These are phyloP conservation scores for Trichoderma erinaceum DNA, from an alignment of 495 filamentous ascomycete species.

Conservation along the genomic window DNA sequence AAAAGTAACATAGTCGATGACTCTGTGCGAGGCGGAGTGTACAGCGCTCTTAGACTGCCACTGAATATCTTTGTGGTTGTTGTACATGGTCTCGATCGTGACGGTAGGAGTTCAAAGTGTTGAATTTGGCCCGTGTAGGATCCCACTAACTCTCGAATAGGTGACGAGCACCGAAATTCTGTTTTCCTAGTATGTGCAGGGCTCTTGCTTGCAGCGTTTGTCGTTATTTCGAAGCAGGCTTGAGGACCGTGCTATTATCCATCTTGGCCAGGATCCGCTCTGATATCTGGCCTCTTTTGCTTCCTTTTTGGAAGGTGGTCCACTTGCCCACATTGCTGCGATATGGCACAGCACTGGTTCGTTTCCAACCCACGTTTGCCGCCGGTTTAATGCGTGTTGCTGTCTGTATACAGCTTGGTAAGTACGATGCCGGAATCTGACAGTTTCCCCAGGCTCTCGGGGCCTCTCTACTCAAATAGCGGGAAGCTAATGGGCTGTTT, in stretches of 20 bases:
- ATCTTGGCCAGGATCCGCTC: neutral
- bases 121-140: neutral
- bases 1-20: slow-evolving; percentile 37
- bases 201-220: slow-evolving; percentile 22
- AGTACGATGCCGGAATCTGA: neutral
- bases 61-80: slow-evolving; percentile 39
- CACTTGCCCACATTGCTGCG: slow-evolving; percentile 8
- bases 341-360: slow-evolving; percentile 1
- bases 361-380: neutral
- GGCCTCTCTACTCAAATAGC: neutral
- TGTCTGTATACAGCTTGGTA: neutral
- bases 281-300: slow-evolving; percentile 4
- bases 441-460: neutral
- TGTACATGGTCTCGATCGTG: slow-evolving; percentile 28
- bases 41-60: slow-evolving; percentile 36
- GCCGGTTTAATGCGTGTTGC: neutral
- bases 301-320: neutral
- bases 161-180: slow-evolving; percentile 19
- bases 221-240: slow-evolving; percentile 9
- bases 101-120: slow-evolving; percentile 20
- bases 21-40: slow-evolving; percentile 32
- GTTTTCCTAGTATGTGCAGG: slow-evolving; percentile 25
- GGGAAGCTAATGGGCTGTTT: neutral
- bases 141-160: slow-evolving; percentile 6
- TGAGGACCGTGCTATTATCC: neutral